Evolutionary conservation across 768 basidiomycete species (phyloP), one percentile per base, ranked within the genome.

Genomic region (Suillus lakei): DNA sequence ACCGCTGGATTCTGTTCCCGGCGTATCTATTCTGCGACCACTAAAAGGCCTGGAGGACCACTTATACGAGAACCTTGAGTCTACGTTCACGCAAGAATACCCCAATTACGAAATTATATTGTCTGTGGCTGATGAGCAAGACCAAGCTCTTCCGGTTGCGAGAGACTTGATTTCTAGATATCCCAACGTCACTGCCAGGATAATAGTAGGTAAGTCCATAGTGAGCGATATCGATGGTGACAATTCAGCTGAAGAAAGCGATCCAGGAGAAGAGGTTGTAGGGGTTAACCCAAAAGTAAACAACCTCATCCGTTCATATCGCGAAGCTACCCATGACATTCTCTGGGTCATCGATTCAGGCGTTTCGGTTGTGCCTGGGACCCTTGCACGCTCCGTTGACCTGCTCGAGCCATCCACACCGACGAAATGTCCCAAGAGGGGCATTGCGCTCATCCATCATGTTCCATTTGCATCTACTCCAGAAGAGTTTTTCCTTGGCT

Each of bases 261-360:
- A n/a, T n/a, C n/a, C n/a, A n/a, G n/a, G n/a, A n/a, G n/a, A n/a
- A n/a, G n/a, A n/a, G n/a, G n/a, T n/a, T n/a, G n/a, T n/a, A n/a
- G n/a, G n/a, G n/a, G n/a, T n/a, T n/a, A n/a, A n/a, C n/a, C n/a
- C n/a, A n/a, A n/a, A n/a, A n/a, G n/a, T n/a, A n/a, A n/a, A n/a
- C n/a, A n/a, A n/a, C n/a, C n/a, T n/a, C n/a, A n/a, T n/a, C n/a
- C n/a, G n/a, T n/a, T n/a, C n/a, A n/a, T n/a, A n/a, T n/a, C n/a
- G n/a, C n/a, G n/a, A n/a, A n/a, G n/a, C n/a, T n/a, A n/a, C n/a
- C n/a, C n/a, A n/a, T n/a, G n/a, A n/a, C n/a, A n/a, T n/a, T n/a
- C n/a, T n/a, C n/a, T 99, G 96, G 96, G 91, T 99, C 38, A 84
- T 99, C 58, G 98, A 99, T 77, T 97, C 96, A 21, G 97, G 97